A percentile compares a stretch with the other conserved stretches of the same genome.
Evolutionary conservation across 352 stramenopile genomes (phyloP).

Genomic region (Phytopythium cucurbitacearum): DNA sequence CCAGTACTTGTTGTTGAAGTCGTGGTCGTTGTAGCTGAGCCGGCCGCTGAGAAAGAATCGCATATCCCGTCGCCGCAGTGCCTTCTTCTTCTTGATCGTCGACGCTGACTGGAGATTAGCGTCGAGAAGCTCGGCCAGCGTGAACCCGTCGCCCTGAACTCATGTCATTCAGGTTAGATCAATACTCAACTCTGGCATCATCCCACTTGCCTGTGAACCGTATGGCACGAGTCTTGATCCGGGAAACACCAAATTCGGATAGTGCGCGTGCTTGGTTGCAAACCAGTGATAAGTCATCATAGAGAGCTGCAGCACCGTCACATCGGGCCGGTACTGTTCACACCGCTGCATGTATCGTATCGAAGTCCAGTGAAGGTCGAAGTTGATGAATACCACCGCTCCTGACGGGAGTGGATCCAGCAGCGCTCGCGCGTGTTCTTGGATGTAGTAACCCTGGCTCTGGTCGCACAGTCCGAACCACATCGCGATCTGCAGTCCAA

Average conservation of each 20-base stretch:
- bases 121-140: slow-evolving; percentile 37
- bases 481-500: slow-evolving; percentile 24
- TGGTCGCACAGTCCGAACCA: slow-evolving; percentile 50
- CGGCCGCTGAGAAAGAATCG: slow-evolving; percentile 85
- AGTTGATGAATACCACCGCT: slow-evolving; percentile 89
- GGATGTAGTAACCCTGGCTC: slow-evolving; percentile 65
- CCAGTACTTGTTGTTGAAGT: slow-evolving; percentile 44
- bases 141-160: slow-evolving; percentile 40
- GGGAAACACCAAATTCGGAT: slow-evolving; percentile 65
- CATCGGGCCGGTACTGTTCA: slow-evolving; percentile 60
- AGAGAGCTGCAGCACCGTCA: slow-evolving; percentile 85
- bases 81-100: slow-evolving; percentile 1
- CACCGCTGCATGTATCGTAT: slow-evolving; percentile 91
- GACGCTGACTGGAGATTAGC: slow-evolving; percentile 19
- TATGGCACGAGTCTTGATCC: slow-evolving; percentile 36
- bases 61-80: slow-evolving; percentile 1
- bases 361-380: slow-evolving; percentile 91
- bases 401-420: slow-evolving; percentile 77
- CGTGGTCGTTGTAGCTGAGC: slow-evolving; percentile 59
- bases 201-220: slow-evolving; percentile 19
- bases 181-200: neutral
- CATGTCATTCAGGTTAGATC: neutral
- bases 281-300: slow-evolving; percentile 91
- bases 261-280: slow-evolving; percentile 60
- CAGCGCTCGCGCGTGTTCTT: slow-evolving; percentile 81